Evolutionary conservation across 2,329 filamentous ascomycete species (phyloP).

Genomic region (Sphaerostilbella broomeana): DNA sequence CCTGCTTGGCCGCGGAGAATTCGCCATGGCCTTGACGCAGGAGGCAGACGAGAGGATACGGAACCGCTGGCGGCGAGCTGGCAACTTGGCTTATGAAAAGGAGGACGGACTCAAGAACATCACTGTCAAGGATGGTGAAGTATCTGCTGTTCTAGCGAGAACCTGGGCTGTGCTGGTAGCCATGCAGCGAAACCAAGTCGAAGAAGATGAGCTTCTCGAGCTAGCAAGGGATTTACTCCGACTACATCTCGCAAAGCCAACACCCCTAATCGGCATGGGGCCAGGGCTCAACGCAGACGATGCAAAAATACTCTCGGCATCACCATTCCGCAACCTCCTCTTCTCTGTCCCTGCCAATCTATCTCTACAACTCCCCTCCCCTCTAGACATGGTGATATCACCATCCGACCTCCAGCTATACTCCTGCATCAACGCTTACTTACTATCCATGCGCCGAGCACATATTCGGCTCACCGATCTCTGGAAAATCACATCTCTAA

Average conservation of each 20-base stretch:
- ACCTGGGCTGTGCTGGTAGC: conserved; percentile 77
- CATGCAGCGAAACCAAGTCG: conserved; percentile 60
- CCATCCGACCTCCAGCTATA: conserved; percentile 71
- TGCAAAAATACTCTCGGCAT: conserved; percentile 35
- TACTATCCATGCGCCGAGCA: conserved; percentile 76
- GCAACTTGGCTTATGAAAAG: conserved; percentile 52
- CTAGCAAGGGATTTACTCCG: conserved; percentile 71
- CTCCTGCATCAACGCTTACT: conserved; percentile 77
- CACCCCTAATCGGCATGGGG: conserved; percentile 33
- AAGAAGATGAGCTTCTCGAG: conserved; percentile 79
- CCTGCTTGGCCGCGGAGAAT: conserved; percentile 81
- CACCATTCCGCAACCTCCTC: conserved; percentile 71
- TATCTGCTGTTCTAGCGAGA: conserved; percentile 66
- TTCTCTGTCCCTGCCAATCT: conserved; percentile 68
- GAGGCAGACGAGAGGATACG: conserved; percentile 76
- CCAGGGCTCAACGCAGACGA: conserved; percentile 27
- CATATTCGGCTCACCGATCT: conserved; percentile 78
- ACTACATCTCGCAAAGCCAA: conserved; percentile 53
- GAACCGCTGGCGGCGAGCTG: conserved; percentile 62
- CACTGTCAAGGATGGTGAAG: conserved; percentile 79
- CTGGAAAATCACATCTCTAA: conserved; percentile 77
- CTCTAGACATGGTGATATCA: conserved; percentile 81
- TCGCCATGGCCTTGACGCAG: conserved; percentile 76
- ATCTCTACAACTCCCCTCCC: conserved; percentile 65
- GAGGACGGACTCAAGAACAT: conserved; percentile 39